These are phyloP conservation scores for Microbotryum scabiosae DNA, from an alignment of 1,284 basidiomycete species.

Conservation along the genomic window DNA sequence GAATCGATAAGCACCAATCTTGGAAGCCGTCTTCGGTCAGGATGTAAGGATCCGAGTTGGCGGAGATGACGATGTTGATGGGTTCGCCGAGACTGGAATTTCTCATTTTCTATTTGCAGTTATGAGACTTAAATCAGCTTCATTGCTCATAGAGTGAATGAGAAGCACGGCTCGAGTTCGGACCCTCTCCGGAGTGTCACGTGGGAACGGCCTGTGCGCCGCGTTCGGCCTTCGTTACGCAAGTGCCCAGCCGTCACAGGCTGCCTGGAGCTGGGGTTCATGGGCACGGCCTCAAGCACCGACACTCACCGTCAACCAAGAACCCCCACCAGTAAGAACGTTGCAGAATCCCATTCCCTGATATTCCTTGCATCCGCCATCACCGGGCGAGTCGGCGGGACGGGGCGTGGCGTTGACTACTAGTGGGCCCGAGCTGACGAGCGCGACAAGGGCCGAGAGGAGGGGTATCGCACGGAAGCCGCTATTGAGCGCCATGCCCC, in stretches of 20 bases:
- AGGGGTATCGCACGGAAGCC: too few relatives aligned
- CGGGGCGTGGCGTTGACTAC: too few relatives aligned
- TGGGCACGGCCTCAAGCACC: neutral
- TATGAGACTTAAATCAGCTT: too few relatives aligned
- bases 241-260: neutral
- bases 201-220: neutral
- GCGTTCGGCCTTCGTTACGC: neutral
- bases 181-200: neutral
- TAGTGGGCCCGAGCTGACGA: too few relatives aligned
- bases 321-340: conserved; percentile 45
- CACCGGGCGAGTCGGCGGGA: too few relatives aligned
- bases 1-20: conserved; percentile 15
- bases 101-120: too few relatives aligned
- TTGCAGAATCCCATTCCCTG: conserved; percentile 44
- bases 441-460: too few relatives aligned
- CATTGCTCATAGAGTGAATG: neutral
- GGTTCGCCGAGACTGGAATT: conserved; percentile 91
- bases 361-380: too few relatives aligned
- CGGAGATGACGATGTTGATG: conserved; percentile 78
- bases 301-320: conserved; percentile 23
- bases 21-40: conserved; percentile 51
- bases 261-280: neutral
- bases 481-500: too few relatives aligned
- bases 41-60: conserved; percentile 62
- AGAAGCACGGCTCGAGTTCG: too few relatives aligned